Base-by-base conservation (phyloP, 2,329 filamentous ascomycete genomes). In the Aspergillus awamori region DNA sequence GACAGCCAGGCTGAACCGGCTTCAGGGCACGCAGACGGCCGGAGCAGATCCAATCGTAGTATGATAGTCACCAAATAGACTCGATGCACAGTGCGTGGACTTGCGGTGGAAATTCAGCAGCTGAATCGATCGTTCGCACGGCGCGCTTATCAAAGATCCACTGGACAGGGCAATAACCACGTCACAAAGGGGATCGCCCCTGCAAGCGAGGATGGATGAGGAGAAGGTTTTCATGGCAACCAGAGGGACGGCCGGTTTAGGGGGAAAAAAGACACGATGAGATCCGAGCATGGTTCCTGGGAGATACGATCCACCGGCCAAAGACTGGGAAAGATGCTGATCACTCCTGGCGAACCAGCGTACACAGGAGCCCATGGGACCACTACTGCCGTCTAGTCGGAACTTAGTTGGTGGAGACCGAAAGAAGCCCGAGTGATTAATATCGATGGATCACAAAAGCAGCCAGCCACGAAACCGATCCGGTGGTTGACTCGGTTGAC, bases 201-300 rank as follows among this genome's bases (percentile, higher is more conserved):
- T 60, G 54, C 52, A 60, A 55, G 48, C 53, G 45, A 59, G 36
- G 38, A 33, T 49, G 28, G 22, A 30, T 36, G 33, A 17, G 17
- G 15, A 54, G 51, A 51, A 57, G 45, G 45, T 56, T 63, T 36
- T 61, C 55, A 47, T 56, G 51, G 56, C 53, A 45, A 45, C 53
- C 38, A 33, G 30, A 53, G 20, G 48, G 28, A 56, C 22, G 39
- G 53, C 55, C 52, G 55, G 59, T 53, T 26, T 36, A 36, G 11
- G 33, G 33, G 59, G 39, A 55, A 60, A 63, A 62, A 58, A 49
- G 51, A 48, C 48, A 48, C 58, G 55, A 63, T 63, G 61, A 63
- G 63, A 65, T 65, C 58, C 55, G 45, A 63, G 41, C 61, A 58
- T 63, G 60, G 62, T 58, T 59, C 53, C 33, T 43, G 60, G 47